A percentile compares a stretch with the other conserved stretches of the same genome.
Evolutionary conservation across 2,329 filamentous ascomycete species (phyloP).

Genomic region (Colletotrichum neosansevieriae): DNA sequence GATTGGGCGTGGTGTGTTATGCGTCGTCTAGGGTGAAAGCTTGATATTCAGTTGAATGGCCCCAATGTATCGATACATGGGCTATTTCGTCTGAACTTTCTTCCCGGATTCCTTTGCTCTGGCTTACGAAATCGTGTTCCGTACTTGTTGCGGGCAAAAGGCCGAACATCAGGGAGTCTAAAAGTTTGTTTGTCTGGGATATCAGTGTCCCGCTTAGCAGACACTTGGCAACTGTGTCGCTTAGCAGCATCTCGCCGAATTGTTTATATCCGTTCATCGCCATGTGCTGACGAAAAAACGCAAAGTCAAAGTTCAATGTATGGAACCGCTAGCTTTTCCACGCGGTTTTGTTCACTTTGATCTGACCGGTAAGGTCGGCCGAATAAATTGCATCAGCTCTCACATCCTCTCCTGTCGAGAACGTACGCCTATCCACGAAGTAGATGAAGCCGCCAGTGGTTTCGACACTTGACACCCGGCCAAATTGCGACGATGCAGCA

Average conservation of each 20-base stretch:
- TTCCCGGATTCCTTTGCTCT: neutral
- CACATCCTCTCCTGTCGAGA: no score
- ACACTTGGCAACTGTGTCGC: neutral
- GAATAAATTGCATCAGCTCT: no score
- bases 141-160: constrained; percentile 16
- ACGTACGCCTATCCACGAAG: neutral
- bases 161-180: constrained; percentile 8
- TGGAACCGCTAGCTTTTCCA: neutral
- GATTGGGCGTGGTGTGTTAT: constrained; percentile 21
- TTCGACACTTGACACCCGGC: neutral
- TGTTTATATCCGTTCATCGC: neutral
- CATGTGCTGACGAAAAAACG: neutral
- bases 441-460: neutral
- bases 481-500: no score
- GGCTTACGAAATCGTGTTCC: constrained; percentile 6
- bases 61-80: constrained; percentile 21
- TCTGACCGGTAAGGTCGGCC: no score
- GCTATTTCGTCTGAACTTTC: constrained; percentile 28
- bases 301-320: neutral
- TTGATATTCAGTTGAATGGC: constrained; percentile 12
- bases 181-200: constrained; percentile 6
- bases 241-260: neutral
- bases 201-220: neutral
- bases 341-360: neutral
- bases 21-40: constrained; percentile 19